These are phyloP conservation scores for Suillus paluster DNA, from an alignment of 768 basidiomycete species.

Conservation along the genomic window DNA sequence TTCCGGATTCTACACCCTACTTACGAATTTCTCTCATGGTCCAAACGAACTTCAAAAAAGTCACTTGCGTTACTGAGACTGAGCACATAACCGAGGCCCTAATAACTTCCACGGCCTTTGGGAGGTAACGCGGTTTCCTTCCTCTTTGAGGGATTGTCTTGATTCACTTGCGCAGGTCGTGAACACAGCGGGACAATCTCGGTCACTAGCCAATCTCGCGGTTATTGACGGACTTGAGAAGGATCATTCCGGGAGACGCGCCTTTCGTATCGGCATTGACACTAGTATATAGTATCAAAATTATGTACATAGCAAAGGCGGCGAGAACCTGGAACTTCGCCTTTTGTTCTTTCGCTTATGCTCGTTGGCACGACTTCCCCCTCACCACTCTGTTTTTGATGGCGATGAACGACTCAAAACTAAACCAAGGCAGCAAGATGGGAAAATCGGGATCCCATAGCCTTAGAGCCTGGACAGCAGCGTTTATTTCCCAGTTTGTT, in stretches of 20 bases:
- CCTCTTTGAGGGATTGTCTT: neutral
- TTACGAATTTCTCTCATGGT: neutral
- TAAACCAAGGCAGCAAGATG: constrained; percentile 42
- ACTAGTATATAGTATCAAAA: constrained; percentile 41
- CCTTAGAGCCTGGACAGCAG: no score
- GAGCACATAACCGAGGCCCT: no score
- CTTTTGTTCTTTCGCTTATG: constrained; percentile 49
- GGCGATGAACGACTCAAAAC: constrained; percentile 44
- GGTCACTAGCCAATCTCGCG: constrained; percentile 42
- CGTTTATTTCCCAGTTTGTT: no score
- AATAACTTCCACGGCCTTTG: constrained; percentile 27
- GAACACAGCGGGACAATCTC: constrained; percentile 40
- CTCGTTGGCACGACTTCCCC: constrained; percentile 40
- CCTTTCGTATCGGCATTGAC: constrained; percentile 47
- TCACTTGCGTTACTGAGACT: neutral
- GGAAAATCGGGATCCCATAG: constrained; percentile 27
- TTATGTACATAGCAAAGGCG: constrained; percentile 27
- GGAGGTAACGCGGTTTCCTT: constrained; percentile 18
- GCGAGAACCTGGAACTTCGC: constrained; percentile 48
- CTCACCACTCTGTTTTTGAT: constrained; percentile 50
- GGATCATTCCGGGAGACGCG: constrained; percentile 40
- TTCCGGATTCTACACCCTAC: neutral
- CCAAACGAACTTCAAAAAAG: neutral
- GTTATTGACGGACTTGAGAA: constrained; percentile 43
- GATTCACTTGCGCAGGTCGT: constrained; percentile 33